Evolutionary conservation across 768 basidiomycete species (phyloP).

Genomic region (Naganishia onofrii): DNA sequence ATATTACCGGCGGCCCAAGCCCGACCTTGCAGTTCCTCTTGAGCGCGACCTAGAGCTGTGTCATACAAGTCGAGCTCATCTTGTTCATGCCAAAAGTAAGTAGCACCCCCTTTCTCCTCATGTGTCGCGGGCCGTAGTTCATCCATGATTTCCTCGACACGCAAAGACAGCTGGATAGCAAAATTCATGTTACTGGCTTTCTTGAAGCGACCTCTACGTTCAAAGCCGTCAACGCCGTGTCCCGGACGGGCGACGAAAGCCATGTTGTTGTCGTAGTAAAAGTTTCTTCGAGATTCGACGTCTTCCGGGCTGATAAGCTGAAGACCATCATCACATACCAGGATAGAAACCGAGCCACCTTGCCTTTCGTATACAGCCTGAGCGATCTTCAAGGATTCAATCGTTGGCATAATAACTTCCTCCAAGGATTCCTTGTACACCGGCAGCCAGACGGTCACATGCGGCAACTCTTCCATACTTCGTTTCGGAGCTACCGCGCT

Average conservation of each 20-base stretch:
- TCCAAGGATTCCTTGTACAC: slow-evolving; percentile 70
- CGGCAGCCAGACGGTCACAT: slow-evolving; percentile 65
- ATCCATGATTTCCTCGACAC: slow-evolving; percentile 59
- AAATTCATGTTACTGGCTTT: slow-evolving; percentile 93
- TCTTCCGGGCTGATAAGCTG: slow-evolving; percentile 66
- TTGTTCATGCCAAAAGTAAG: slow-evolving; percentile 47
- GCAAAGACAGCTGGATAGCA: slow-evolving; percentile 66
- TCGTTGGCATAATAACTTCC: slow-evolving; percentile 57
- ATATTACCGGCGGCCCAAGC: slow-evolving; percentile 71
- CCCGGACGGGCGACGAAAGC: slow-evolving; percentile 79
- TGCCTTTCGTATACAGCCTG: slow-evolving; percentile 89
- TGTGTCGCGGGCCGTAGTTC: slow-evolving; percentile 57
- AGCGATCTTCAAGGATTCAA: slow-evolving; percentile 74
- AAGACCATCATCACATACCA: slow-evolving; percentile 80
- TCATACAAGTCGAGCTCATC: slow-evolving; percentile 67
- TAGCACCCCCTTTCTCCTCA: slow-evolving; percentile 46
- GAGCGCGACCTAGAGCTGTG: slow-evolving; percentile 67
- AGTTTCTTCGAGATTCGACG: slow-evolving; percentile 64
- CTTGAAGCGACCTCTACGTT: slow-evolving; percentile 85
- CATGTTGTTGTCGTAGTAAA: slow-evolving; percentile 69
- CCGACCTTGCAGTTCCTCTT: slow-evolving; percentile 64
- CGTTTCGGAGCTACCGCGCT: slow-evolving; percentile 46
- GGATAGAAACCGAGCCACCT: slow-evolving; percentile 74
- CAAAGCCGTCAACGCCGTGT: slow-evolving; percentile 68
- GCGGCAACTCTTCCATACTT: slow-evolving; percentile 41